phyloP scores from a whole-genome alignment of 345 rosid genomes.

The Corchorus capsularis region DNA sequence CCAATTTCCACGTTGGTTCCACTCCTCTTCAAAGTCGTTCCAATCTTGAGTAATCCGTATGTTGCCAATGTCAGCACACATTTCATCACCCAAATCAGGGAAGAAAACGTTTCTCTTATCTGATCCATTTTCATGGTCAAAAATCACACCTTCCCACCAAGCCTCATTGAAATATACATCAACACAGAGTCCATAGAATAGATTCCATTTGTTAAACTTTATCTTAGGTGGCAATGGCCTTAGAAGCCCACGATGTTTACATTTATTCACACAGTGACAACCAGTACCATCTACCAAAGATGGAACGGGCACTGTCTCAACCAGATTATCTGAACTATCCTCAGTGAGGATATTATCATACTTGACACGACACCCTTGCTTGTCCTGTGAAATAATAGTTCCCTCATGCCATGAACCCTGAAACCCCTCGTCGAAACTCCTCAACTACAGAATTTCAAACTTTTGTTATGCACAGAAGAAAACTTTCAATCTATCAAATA shows the following conservation, averaged over 20 bases:
- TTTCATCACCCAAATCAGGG: constrained; percentile 85
- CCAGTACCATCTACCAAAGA: constrained; percentile 35
- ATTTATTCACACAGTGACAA: constrained; percentile 13
- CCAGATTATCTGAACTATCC: constrained; percentile 38
- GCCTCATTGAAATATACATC: constrained; percentile 53
- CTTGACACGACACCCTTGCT: constrained; percentile 32
- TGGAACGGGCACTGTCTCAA: constrained; percentile 47
- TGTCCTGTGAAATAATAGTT: constrained; percentile 36
- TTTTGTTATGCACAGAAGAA: constrained; percentile 7
- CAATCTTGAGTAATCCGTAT: constrained; percentile 74
- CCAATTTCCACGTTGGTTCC: constrained; percentile 74
- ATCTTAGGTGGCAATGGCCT: constrained; percentile 62
- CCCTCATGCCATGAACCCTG: constrained; percentile 79
- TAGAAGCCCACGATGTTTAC: constrained; percentile 41
- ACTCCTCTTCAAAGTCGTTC: constrained; percentile 50
- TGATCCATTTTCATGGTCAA: constrained; percentile 50
- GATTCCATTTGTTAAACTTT: constrained; percentile 27
- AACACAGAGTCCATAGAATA: constrained; percentile 64
- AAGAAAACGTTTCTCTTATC: constrained; percentile 64
- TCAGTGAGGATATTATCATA: constrained; percentile 58
- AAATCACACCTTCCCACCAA: constrained; percentile 96
- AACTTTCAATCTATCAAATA: background rate
- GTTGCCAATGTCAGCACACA: constrained; percentile 30
- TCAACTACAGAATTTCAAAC: constrained; percentile 42
- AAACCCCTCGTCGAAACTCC: constrained; percentile 76